Evolutionary conservation across 139 green algal genomes (phyloP), one percentile per base, ranked within the genome.

Genomic region (Chlamydomonas schloesseri): DNA sequence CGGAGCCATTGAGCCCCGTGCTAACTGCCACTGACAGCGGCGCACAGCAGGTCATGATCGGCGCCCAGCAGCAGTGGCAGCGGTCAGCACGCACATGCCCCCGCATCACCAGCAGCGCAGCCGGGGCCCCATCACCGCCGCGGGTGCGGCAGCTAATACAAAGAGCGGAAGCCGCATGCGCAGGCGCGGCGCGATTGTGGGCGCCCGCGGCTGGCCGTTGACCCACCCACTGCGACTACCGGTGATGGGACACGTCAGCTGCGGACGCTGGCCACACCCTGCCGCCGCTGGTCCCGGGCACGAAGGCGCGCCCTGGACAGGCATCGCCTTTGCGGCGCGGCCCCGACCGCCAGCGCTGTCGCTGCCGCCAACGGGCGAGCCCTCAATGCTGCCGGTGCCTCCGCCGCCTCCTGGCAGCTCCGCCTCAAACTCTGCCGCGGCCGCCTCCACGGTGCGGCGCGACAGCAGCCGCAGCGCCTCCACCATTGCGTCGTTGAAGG

Each of bases 261-360:
- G 71, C 71, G 37, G 65, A 47, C 71, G 47, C 71, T 79, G 72
- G 67, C 73, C 73, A 69, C 31, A 69, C 73, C 31, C 53, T 50
- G 55, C 55, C 55, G 33, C 73, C 53, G 73, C 53, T 69, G 73
- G 53, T 14, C 73, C 53, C 53, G 31, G 53, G 53, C 31, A 20
- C 33, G 18, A 20, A 53, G 17, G 31, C 36, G 73, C 31, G 73
- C 53, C 26, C 42, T 53, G 23, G 29, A 10, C 73, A 50, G 53
- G 53, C 53, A 53, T 34, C 20, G 53, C 53, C 20, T 21, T 69
- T 33, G 17, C 2, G 72, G 29, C 47, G 72, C 50, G 72, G 0
- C 72, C 20, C 55, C 55, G 55, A 8, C 18, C 55, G 6, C 55
- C 55, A 24, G 13, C 53, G 53, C 55, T 24, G 55, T 11, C 21